Conservation (phyloP, 2,329 filamentous ascomycete genomes). For the Aspergillus pseudoterreus region DNA sequence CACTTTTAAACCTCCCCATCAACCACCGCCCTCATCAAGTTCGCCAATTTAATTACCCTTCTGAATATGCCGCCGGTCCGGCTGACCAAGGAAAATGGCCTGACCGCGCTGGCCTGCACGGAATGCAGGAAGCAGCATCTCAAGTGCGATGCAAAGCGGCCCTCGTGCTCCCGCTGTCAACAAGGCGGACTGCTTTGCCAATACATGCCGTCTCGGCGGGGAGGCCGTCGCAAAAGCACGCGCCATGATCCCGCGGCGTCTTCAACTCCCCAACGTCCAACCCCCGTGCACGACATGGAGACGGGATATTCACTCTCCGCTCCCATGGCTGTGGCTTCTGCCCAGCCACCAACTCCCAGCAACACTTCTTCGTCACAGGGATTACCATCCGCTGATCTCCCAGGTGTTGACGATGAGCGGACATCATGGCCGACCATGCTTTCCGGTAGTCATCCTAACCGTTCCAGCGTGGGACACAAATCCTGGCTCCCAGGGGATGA, state of each 20-base stretch:
- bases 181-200: conserved; percentile 57
- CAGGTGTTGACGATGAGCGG: conserved; percentile 8
- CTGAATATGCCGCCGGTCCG: conserved; percentile 6
- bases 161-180: conserved; percentile 62
- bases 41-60: neutral
- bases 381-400: conserved; percentile 10
- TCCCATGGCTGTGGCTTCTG: neutral
- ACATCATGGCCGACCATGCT: conserved; percentile 20
- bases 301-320: neutral
- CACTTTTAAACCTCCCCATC: neutral
- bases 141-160: conserved; percentile 67
- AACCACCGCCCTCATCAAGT: neutral
- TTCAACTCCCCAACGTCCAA: neutral
- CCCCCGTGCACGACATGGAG: neutral
- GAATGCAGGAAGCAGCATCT: conserved; percentile 58
- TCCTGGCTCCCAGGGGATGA: conserved; percentile 24
- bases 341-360: neutral
- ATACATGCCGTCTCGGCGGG: conserved; percentile 68
- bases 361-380: conserved; percentile 16
- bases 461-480: conserved; percentile 12
- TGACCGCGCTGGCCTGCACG: conserved; percentile 41
- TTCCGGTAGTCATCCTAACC: conserved; percentile 12
- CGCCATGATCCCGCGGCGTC: conserved; percentile 13
- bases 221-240: conserved; percentile 42
- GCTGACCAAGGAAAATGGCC: conserved; percentile 13